A percentile compares a stretch with the other conserved stretches of the same genome.
These are phyloP conservation scores for Nemania serpens DNA, from an alignment of 2,329 filamentous ascomycete species.

Conservation along the genomic window DNA sequence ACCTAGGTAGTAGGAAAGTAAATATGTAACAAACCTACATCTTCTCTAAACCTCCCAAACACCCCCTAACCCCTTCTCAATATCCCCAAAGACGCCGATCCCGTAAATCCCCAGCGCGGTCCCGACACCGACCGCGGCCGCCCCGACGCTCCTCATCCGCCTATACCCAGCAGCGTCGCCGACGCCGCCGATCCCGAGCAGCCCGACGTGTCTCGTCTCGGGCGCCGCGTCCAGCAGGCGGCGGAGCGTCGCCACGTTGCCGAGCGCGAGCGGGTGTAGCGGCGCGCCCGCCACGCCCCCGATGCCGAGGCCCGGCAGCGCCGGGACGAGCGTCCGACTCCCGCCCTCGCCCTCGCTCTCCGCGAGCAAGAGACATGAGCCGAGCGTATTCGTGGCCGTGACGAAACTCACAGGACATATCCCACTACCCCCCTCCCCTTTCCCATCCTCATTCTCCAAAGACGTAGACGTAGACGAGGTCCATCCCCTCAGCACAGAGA, in stretches of 20 bases:
- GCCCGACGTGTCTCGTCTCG: constrained; percentile 56
- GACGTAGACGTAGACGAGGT: background rate
- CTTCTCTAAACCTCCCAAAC: constrained; percentile 15
- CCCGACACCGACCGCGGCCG: constrained; percentile 68
- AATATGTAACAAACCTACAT: background rate
- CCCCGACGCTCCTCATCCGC: constrained; percentile 71
- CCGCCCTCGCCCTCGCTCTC: constrained; percentile 25
- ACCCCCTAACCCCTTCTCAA: constrained; percentile 44
- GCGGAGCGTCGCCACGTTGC: constrained; percentile 74
- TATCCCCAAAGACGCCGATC: constrained; percentile 64
- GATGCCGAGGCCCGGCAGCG: constrained; percentile 57
- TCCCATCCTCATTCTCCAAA: no score
- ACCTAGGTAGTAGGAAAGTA: background rate
- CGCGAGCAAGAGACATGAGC: constrained; percentile 65
- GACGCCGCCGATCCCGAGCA: constrained; percentile 78
- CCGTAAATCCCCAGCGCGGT: constrained; percentile 71
- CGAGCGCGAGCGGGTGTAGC: constrained; percentile 73
- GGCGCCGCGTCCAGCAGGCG: constrained; percentile 58
- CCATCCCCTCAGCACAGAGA: constrained; percentile 51
- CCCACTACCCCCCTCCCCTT: background rate
- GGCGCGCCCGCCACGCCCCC: constrained; percentile 75
- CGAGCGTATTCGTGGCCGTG: constrained; percentile 76
- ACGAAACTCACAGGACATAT: constrained; percentile 65
- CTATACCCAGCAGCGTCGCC: constrained; percentile 63
- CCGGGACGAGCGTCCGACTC: constrained; percentile 23